Conservation (phyloP, 257 asterid species). For the Solanum clarkiae region DNA sequence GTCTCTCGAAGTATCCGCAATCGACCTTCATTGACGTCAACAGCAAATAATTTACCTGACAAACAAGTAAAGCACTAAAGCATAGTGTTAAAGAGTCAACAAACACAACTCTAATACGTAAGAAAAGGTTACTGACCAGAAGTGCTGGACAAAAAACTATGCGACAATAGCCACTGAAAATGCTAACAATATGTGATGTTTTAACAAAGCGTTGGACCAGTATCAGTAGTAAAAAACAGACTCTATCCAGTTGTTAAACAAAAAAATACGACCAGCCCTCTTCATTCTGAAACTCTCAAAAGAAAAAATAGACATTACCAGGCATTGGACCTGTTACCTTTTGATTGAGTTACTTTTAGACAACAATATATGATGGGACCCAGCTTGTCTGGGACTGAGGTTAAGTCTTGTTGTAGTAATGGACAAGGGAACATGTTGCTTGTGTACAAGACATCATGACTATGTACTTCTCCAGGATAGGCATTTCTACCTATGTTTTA, state of each 20-base stretch:
- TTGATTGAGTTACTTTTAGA: neutral
- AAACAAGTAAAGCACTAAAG: constrained; percentile 1
- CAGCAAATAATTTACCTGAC: constrained; percentile 65
- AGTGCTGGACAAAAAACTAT: neutral
- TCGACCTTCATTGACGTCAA: constrained; percentile 78
- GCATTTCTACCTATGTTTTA: neutral
- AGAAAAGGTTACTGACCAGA: neutral
- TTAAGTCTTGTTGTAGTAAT: neutral
- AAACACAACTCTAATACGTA: neutral
- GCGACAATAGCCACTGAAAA: neutral
- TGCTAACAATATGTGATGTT: neutral
- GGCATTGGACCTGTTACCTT: neutral
- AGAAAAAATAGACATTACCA: neutral
- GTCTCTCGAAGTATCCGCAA: constrained; percentile 85
- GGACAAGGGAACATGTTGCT: neutral
- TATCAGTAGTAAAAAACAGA: neutral
- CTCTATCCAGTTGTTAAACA: neutral
- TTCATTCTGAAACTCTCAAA: neutral
- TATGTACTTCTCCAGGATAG: neutral
- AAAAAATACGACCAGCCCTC: neutral
- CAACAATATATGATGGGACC: neutral
- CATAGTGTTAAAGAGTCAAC: neutral
- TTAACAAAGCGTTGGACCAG: neutral
- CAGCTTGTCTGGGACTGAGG: neutral
- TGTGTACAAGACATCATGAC: neutral